Conservation (phyloP, 495 filamentous ascomycete species). For the Pseudoneurospora amorphoporcata region DNA sequence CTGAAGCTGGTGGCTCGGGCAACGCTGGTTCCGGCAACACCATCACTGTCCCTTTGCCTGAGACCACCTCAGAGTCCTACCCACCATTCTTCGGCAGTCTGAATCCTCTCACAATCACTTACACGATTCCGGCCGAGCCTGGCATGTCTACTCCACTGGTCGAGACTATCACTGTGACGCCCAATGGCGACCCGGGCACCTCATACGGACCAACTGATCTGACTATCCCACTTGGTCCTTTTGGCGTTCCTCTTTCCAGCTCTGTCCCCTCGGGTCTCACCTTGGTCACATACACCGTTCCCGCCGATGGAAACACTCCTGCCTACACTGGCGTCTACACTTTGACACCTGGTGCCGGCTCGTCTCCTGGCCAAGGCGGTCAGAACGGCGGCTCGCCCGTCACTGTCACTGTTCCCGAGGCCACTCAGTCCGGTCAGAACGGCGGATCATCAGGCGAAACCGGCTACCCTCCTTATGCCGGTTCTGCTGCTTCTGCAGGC, state of each 20-base stretch:
- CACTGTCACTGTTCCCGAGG: constrained; percentile 5
- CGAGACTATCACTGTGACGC: constrained; percentile 10
- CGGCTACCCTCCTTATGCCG: not conserved
- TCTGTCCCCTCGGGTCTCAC: not conserved
- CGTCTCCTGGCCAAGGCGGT: not conserved
- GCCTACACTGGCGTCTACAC: constrained; percentile 12
- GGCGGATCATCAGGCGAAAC: not conserved
- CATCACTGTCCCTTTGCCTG: constrained; percentile 2
- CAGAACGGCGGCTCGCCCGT: not conserved
- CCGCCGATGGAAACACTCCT: constrained; percentile 4
- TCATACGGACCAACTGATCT: not conserved
- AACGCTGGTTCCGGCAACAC: constrained; percentile 5
- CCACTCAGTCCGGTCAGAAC: not conserved
- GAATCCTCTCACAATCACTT: constrained; percentile 5
- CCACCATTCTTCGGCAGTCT: not conserved
- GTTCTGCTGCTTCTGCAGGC: not conserved
- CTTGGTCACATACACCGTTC: constrained; percentile 11
- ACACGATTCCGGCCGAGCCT: constrained; percentile 9
- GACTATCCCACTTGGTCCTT: not conserved
- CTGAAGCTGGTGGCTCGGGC: not conserved
- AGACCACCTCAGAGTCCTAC: not conserved
- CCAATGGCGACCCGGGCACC: not conserved
- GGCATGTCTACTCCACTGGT: constrained; percentile 1
- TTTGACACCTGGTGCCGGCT: not conserved
- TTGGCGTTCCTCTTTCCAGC: not conserved